phyloP scores from a whole-genome alignment of 169 alveolate genomes.

The Eimeria sp. region DNA sequence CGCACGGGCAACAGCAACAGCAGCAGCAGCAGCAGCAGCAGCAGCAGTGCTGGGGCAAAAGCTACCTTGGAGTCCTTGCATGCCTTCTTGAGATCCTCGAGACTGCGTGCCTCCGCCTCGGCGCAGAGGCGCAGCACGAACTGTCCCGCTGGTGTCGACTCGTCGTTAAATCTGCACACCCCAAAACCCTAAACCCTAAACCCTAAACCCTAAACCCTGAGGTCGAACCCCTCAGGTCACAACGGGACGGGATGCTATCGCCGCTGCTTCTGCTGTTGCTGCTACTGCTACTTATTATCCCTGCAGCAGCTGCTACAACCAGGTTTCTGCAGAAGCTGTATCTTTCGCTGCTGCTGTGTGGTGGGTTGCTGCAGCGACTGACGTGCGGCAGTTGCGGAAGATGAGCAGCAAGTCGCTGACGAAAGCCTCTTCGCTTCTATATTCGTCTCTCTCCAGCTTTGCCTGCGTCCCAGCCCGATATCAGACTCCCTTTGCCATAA shows the following conservation, averaged over 20 bases:
- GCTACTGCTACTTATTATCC: not conserved
- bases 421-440: slow-evolving; percentile 76
- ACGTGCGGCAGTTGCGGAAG: slow-evolving; percentile 82
- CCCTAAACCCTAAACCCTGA: not conserved
- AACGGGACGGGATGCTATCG: not conserved
- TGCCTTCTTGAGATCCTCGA: slow-evolving; percentile 58
- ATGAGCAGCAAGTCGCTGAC: slow-evolving; percentile 71
- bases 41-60: not conserved
- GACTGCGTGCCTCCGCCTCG: slow-evolving; percentile 72
- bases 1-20: not conserved
- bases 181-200: not conserved
- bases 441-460: slow-evolving; percentile 60
- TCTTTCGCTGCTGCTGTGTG: slow-evolving; percentile 18
- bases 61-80: slow-evolving; percentile 68
- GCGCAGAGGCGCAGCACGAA: slow-evolving; percentile 74
- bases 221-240: not conserved
- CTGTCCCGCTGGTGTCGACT: slow-evolving; percentile 75
- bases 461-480: slow-evolving; percentile 7
- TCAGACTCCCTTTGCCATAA: not conserved
- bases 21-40: not conserved
- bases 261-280: not conserved
- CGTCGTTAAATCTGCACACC: slow-evolving; percentile 75
- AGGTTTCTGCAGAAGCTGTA: not conserved
- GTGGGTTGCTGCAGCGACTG: slow-evolving; percentile 23
- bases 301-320: not conserved